Base-by-base conservation (phyloP, 2,329 filamentous ascomycete genomes). In the Cercospora zeina region DNA sequence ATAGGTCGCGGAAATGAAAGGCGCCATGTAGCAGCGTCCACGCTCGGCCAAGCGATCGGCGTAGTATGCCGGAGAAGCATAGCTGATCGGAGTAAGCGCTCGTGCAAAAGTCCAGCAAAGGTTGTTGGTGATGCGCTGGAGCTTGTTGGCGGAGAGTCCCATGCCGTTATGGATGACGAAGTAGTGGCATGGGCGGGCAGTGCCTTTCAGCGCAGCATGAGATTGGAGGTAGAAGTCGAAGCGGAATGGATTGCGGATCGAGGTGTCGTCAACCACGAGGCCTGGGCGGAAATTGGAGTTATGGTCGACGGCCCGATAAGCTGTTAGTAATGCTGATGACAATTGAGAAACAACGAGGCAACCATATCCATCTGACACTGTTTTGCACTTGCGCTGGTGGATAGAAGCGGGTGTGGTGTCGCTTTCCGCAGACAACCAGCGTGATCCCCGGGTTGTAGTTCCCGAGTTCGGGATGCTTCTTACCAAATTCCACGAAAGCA, bases 381-480 rank as follows among this genome's bases (percentile, higher is more conserved):
- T 24, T 87, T 70, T 97, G 92, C 68, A 49, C 36, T 11, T 45
- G 19, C 3, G 54, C 14, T 0, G 24, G 27, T 0, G 74, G 69
- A 59, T 73, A 80, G 68, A 81, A 78, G 0, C 78, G 73, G 0
- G 74, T 73, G 56, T 77, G 67, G 55, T 81, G 79, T 0, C 77
- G 70, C 59, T 80, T 79, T 1, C 68, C 71, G 3, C 74, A 74
- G 1, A 80, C 66, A 2, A 80, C 51, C 16, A 58, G 39, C 0
- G 72, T 75, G 11, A 55, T 58, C 3, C 14, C 58, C 1, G 53
- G 51, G 1, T 31, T 16, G 21, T 33, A 61, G n/a, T 56, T 27
- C 7, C 8, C 13, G 16, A 34, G 27, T 0, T 39, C 33, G 16
- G 2, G 7, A 16, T 49, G 16, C 11, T 31, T 33, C n/a, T 31